These are phyloP conservation scores for Sporothrix curviconia DNA, from an alignment of 2,329 filamentous ascomycete species.

Conservation along the genomic window DNA sequence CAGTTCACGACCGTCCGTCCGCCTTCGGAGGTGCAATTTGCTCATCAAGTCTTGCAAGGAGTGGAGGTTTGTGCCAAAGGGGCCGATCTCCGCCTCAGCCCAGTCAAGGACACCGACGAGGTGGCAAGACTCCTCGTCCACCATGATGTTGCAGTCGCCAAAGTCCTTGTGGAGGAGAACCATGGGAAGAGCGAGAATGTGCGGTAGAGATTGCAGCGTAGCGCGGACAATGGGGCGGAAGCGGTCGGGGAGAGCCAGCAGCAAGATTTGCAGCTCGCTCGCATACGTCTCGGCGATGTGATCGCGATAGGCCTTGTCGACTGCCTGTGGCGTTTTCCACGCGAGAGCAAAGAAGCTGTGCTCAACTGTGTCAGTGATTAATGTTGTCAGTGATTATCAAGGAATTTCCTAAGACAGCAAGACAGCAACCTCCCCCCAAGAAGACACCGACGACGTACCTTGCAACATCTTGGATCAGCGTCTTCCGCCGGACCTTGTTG, in stretches of 20 bases:
- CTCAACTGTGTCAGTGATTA: neutral
- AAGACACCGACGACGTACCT: too few relatives aligned
- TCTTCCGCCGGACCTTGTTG: too few relatives aligned
- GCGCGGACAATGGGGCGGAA: neutral
- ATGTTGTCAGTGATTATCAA: too few relatives aligned
- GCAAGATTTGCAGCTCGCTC: neutral
- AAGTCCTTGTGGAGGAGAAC: conserved; percentile 5
- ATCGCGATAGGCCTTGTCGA: neutral
- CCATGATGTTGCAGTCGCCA: conserved; percentile 5
- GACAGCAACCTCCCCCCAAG: too few relatives aligned
- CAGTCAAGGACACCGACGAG: conserved; percentile 4
- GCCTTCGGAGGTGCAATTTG: too few relatives aligned
- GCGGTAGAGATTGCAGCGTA: neutral
- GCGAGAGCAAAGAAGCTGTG: neutral
- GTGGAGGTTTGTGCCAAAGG: conserved; percentile 5
- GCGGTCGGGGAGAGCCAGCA: neutral
- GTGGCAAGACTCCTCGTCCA: neutral
- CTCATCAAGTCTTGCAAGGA: too few relatives aligned
- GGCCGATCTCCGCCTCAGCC: conserved; percentile 6
- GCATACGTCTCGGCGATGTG: neutral
- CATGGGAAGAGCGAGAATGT: neutral
- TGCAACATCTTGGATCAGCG: too few relatives aligned
- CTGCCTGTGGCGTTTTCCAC: neutral
- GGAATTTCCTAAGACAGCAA: too few relatives aligned
- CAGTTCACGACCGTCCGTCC: too few relatives aligned